phyloP scores from a whole-genome alignment of 768 basidiomycete species.

The Lactarius psammicola region DNA sequence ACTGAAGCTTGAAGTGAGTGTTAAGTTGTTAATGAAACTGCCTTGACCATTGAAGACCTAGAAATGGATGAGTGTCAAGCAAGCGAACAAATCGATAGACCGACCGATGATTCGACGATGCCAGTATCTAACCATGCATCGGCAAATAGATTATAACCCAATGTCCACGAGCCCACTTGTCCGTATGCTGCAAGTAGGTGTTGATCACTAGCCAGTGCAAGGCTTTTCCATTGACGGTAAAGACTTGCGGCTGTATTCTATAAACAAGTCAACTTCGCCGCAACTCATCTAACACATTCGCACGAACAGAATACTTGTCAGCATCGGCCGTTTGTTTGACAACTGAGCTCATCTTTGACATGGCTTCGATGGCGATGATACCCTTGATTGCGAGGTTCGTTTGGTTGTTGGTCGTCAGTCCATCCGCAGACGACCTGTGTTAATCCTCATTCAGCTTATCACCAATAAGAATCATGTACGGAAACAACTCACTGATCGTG shows the following conservation, averaged over 20 bases:
- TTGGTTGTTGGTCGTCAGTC: conserved; percentile 45
- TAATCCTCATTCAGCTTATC: background rate
- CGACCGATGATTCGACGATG: conserved; percentile 40
- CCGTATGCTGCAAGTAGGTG: conserved; percentile 10
- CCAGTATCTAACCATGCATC: conserved; percentile 56
- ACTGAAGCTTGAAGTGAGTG: background rate
- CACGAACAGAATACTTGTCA: conserved; percentile 32
- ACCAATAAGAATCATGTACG: conserved; percentile 39
- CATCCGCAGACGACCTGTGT: conserved; percentile 24
- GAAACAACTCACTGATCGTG: conserved; percentile 51
- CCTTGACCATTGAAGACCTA: conserved; percentile 14
- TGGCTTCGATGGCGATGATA: conserved; percentile 62
- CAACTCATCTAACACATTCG: background rate
- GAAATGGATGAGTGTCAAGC: background rate
- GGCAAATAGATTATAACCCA: conserved; percentile 61
- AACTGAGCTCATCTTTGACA: conserved; percentile 51
- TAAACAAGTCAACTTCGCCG: background rate
- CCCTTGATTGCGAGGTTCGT: conserved; percentile 73
- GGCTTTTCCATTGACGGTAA: conserved; percentile 18
- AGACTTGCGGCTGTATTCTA: conserved; percentile 1
- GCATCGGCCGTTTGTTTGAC: conserved; percentile 30
- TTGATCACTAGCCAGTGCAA: conserved; percentile 17
- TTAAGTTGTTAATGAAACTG: conserved; percentile 4
- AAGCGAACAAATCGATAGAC: background rate
- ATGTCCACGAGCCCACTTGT: conserved; percentile 46